A percentile compares a stretch with the other conserved stretches of the same genome.
Evolutionary conservation across 2,329 filamentous ascomycete species (phyloP).

Genomic region (Nothomitra cinnamomea): DNA sequence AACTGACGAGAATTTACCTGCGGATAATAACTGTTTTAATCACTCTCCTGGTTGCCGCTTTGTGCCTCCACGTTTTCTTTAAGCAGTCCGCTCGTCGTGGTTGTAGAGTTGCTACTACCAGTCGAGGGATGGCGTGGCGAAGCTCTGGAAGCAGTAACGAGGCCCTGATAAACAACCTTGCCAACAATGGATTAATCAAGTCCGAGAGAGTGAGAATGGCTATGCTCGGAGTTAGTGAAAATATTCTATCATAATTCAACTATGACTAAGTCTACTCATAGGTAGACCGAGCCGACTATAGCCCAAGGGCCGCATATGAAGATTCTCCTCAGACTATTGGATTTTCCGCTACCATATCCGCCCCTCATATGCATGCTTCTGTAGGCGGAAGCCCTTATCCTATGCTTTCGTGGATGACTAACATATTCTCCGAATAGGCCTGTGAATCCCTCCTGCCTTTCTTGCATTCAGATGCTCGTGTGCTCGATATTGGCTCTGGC

Average conservation of each 20-base stretch:
- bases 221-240: constrained; percentile 46
- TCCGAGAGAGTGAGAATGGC: constrained; percentile 56
- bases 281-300: constrained; percentile 82
- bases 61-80: constrained; percentile 5
- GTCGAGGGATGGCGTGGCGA: constrained; percentile 66
- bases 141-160: constrained; percentile 60
- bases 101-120: neutral
- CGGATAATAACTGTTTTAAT: constrained; percentile 8
- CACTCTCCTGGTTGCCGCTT: constrained; percentile 11
- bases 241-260: neutral
- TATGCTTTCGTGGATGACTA: neutral
- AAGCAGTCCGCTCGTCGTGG: constrained; percentile 5
- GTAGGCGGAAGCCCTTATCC: constrained; percentile 15
- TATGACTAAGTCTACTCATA: constrained; percentile 18
- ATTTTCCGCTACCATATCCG: constrained; percentile 50
- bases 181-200: constrained; percentile 53
- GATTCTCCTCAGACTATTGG: constrained; percentile 56
- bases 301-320: constrained; percentile 52
- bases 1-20: neutral
- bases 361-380: constrained; percentile 55
- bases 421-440: constrained; percentile 15
- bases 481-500: constrained; percentile 32
- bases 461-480: constrained; percentile 32
- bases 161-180: constrained; percentile 64
- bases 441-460: constrained; percentile 43